Percentiles rank a stretch among this genome's conserved stretches.
These are phyloP conservation scores for Simplicillium sp. DNA, from an alignment of 2,329 filamentous ascomycete genomes.

Conservation along the genomic window DNA sequence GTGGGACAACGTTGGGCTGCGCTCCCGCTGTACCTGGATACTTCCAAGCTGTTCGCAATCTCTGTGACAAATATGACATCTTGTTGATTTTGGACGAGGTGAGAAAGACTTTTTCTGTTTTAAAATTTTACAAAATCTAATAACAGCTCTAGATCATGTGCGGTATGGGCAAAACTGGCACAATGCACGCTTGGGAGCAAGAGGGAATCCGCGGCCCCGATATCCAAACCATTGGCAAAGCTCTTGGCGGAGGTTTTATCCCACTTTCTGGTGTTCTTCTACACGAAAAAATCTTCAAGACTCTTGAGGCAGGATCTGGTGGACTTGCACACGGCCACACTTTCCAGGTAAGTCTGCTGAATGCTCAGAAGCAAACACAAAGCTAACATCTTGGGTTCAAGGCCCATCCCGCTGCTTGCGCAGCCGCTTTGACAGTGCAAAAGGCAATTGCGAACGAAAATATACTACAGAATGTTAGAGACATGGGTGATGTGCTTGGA, in stretches of 20 bases:
- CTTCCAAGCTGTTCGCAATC: slow-evolving; percentile 53
- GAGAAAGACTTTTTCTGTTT: too few species aligned
- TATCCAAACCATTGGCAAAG: too few species aligned
- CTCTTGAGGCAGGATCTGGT: too few species aligned
- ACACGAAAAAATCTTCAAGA: too few species aligned
- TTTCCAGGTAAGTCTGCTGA: too few species aligned
- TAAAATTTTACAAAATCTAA: not conserved
- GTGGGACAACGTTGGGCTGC: slow-evolving; percentile 58
- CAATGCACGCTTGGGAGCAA: slow-evolving; percentile 53
- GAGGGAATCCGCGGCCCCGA: slow-evolving; percentile 51
- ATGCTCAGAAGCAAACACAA: too few species aligned
- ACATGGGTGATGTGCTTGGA: slow-evolving; percentile 7
- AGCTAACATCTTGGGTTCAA: too few species aligned
- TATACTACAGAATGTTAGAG: slow-evolving; percentile 11
- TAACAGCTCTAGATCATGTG: slow-evolving; percentile 55
- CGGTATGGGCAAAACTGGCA: slow-evolving; percentile 50
- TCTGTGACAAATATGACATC: slow-evolving; percentile 64
- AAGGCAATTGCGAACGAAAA: slow-evolving; percentile 34
- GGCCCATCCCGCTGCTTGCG: too few species aligned
- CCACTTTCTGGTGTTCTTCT: too few species aligned
- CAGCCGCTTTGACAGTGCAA: slow-evolving; percentile 17
- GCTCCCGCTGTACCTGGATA: slow-evolving; percentile 60
- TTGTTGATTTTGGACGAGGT: slow-evolving; percentile 64
- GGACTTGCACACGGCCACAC: too few species aligned
- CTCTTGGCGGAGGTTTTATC: too few species aligned